phyloP scores from a whole-genome alignment of 2,329 filamentous ascomycete species.

The Colletotrichum brevisporum region DNA sequence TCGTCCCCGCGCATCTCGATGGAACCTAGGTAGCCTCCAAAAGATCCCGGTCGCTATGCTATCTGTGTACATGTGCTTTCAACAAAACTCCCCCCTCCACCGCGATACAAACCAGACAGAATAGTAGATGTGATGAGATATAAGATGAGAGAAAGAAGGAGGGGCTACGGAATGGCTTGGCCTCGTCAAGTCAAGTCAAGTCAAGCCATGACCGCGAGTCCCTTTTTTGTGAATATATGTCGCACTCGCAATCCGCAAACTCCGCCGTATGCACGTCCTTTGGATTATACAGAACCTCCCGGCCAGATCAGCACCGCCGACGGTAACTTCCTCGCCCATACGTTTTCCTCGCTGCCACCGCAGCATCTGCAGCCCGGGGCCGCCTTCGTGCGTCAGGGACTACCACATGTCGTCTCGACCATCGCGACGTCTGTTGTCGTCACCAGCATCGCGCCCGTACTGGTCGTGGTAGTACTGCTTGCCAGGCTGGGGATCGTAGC shows the following conservation, averaged over 20 bases:
- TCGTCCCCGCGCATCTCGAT: conserved; percentile 20
- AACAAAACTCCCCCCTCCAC: conserved; percentile 26
- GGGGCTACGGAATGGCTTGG: background rate
- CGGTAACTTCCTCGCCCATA: background rate
- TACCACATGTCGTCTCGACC: conserved; percentile 61
- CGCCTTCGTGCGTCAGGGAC: conserved; percentile 36
- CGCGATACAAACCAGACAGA: conserved; percentile 9
- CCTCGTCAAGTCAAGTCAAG: background rate
- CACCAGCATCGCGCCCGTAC: conserved; percentile 48
- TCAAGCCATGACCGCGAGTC: conserved; percentile 13
- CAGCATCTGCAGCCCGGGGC: background rate
- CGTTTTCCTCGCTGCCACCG: conserved; percentile 10
- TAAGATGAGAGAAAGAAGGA: conserved; percentile 6
- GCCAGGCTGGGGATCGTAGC: conserved; percentile 52
- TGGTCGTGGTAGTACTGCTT: conserved; percentile 60
- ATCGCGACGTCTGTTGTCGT: conserved; percentile 50
- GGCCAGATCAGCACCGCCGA: background rate
- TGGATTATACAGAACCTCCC: conserved; percentile 34
- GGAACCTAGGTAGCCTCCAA: conserved; percentile 30
- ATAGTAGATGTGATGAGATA: conserved; percentile 23
- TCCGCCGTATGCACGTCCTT: conserved; percentile 38
- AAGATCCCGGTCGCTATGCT: conserved; percentile 38
- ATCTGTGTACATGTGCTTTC: conserved; percentile 35
- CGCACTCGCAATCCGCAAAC: conserved; percentile 35
- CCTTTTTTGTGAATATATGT: conserved; percentile 29